Conservation (phyloP, 2,329 filamentous ascomycete genomes). For the Hypocrella siamensis region DNA sequence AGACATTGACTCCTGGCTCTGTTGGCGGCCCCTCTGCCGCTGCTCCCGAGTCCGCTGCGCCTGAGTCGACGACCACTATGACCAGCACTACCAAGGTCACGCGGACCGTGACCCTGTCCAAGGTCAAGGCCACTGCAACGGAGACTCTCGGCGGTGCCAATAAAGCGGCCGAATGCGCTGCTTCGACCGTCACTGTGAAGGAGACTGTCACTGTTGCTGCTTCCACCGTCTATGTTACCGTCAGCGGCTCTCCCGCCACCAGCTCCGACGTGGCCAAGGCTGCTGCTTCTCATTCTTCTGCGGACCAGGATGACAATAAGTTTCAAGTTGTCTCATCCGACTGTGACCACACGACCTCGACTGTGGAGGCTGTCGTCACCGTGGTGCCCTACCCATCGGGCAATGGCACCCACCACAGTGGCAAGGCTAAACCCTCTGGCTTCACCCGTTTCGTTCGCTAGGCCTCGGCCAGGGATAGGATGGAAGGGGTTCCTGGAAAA, state of each 20-base stretch:
- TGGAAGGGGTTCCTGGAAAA: too few species aligned
- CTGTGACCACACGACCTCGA: constrained; percentile 10
- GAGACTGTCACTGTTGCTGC: constrained; percentile 15
- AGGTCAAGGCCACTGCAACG: constrained; percentile 8
- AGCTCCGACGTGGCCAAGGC: neutral
- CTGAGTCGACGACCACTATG: constrained; percentile 20
- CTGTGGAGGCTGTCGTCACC: constrained; percentile 15
- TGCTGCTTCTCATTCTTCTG: neutral
- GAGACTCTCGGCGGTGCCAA: constrained; percentile 6
- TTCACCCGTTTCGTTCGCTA: constrained; percentile 18
- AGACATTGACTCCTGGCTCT: constrained; percentile 17
- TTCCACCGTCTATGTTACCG: constrained; percentile 20
- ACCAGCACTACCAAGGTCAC: constrained; percentile 21
- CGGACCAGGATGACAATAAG: neutral
- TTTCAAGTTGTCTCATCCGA: neutral
- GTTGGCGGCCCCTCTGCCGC: constrained; percentile 5
- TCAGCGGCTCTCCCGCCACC: constrained; percentile 8
- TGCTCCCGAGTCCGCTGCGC: constrained; percentile 5
- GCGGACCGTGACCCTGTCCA: constrained; percentile 16
- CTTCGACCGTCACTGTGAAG: constrained; percentile 12
- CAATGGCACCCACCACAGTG: constrained; percentile 19
- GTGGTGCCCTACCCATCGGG: constrained; percentile 25
- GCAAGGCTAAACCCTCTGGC: constrained; percentile 18
- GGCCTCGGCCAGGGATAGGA: neutral
- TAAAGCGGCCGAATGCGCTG: constrained; percentile 5